A percentile compares a stretch with the other conserved stretches of the same genome.
Evolutionary conservation across 768 basidiomycete genomes (phyloP).

Genomic region (Suillus subalutaceus): DNA sequence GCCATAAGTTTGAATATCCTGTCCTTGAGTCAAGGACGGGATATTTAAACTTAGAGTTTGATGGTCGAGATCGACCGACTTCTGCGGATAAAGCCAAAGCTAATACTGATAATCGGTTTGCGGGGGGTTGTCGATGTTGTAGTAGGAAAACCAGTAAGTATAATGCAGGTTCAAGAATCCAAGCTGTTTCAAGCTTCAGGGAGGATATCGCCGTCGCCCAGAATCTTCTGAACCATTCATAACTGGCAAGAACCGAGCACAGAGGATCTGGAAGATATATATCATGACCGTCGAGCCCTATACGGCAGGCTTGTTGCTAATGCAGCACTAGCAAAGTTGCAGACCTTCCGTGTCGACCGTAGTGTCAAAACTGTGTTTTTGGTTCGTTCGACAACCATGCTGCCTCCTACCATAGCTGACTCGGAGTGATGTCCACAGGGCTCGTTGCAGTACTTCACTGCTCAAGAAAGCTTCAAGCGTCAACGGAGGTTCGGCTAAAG

Average conservation of each 20-base stretch:
- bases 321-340: slow-evolving; percentile 40
- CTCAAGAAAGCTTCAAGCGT: not conserved
- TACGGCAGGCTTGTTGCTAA: slow-evolving; percentile 36
- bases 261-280: slow-evolving; percentile 45
- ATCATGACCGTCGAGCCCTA: slow-evolving; percentile 44
- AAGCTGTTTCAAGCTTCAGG: not conserved
- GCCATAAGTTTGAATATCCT: not conserved
- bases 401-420: not conserved
- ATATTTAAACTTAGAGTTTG: not conserved
- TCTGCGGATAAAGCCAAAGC: slow-evolving; percentile 41
- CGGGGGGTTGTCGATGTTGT: not conserved
- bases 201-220: not conserved
- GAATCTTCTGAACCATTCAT: slow-evolving; percentile 25
- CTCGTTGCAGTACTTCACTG: not conserved
- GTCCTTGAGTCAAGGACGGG: not conserved
- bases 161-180: not conserved
- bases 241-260: slow-evolving; percentile 42
- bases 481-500: not conserved
- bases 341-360: slow-evolving; percentile 42
- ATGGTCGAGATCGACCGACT: slow-evolving; percentile 18
- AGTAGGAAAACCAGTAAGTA: not conserved
- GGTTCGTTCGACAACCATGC: not conserved
- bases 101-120: slow-evolving; percentile 10
- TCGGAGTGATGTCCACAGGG: not conserved
- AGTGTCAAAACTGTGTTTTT: slow-evolving; percentile 10